Evolutionary conservation across 495 filamentous ascomycete species (phyloP).

Genomic region (Aspergillus bertholletiae): DNA sequence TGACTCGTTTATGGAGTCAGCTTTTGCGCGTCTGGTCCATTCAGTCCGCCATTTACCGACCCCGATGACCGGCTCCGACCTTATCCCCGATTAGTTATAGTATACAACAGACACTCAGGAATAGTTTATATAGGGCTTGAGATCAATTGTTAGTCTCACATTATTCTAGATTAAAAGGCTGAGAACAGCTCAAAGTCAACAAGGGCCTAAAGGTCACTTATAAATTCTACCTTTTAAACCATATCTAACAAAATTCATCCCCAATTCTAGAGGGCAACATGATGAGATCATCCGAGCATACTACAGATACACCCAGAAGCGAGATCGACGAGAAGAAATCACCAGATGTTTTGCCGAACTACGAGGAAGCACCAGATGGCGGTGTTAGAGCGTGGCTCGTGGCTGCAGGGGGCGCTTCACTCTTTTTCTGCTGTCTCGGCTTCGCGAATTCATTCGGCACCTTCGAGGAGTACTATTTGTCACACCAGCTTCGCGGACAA

Average conservation of each 20-base stretch:
- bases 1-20: not conserved
- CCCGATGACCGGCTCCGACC: not conserved
- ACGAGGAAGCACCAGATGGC: no score
- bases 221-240: no score
- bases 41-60: conserved; percentile 25
- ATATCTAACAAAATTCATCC: no score
- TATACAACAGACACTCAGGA: no score
- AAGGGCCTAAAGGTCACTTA: no score
- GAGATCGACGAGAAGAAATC: no score
- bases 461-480: conserved; percentile 29
- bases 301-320: no score
- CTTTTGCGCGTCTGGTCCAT: conserved; percentile 23
- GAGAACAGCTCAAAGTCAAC: no score
- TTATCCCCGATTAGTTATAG: not conserved
- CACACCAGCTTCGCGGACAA: conserved; percentile 12
- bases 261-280: no score
- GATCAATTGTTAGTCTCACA: not conserved
- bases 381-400: conserved; percentile 31
- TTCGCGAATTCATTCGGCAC: conserved; percentile 33
- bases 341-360: no score
- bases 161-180: not conserved
- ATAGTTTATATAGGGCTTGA: no score
- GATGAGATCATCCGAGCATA: no score
- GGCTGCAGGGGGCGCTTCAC: conserved; percentile 20
- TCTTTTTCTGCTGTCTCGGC: conserved; percentile 41